These are phyloP conservation scores for Ogataea neopini DNA, from an alignment of 805 yeast species.

Conservation along the genomic window DNA sequence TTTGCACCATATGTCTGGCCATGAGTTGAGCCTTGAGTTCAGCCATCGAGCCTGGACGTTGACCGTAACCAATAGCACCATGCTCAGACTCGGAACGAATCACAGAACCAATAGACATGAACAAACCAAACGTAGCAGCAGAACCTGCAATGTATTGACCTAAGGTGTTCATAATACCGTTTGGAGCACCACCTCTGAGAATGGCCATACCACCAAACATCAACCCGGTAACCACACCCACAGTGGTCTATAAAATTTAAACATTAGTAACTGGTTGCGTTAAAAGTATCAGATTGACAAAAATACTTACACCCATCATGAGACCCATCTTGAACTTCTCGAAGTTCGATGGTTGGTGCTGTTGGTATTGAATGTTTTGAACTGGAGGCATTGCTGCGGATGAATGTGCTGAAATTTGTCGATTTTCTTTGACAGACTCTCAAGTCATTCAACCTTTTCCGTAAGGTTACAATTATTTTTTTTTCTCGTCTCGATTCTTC, in stretches of 20 bases:
- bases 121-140: slow-evolving; percentile 93
- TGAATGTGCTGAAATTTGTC: not conserved
- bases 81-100: slow-evolving; percentile 67
- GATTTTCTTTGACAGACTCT: not conserved
- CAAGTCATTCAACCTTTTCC: too few relatives aligned
- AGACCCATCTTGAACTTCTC: slow-evolving; percentile 99
- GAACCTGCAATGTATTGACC: slow-evolving; percentile 97
- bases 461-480: not conserved
- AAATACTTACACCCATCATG: slow-evolving; percentile 78
- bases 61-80: slow-evolving; percentile 20
- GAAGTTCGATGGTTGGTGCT: slow-evolving; percentile 78
- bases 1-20: slow-evolving; percentile 40
- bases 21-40: slow-evolving; percentile 44
- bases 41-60: slow-evolving; percentile 34
- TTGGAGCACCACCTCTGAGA: slow-evolving; percentile 94
- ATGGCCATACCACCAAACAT: slow-evolving; percentile 93
- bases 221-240: slow-evolving; percentile 93
- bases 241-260: slow-evolving; percentile 48
- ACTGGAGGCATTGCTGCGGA: slow-evolving; percentile 57
- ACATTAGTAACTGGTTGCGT: slow-evolving; percentile 17
- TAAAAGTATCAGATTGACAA: not conserved
- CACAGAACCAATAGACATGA: slow-evolving; percentile 94
- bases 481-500: not conserved
- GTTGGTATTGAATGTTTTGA: slow-evolving; percentile 59
- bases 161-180: slow-evolving; percentile 92